phyloP scores from a whole-genome alignment of 768 basidiomycete species.

The Suillus hirtellus region DNA sequence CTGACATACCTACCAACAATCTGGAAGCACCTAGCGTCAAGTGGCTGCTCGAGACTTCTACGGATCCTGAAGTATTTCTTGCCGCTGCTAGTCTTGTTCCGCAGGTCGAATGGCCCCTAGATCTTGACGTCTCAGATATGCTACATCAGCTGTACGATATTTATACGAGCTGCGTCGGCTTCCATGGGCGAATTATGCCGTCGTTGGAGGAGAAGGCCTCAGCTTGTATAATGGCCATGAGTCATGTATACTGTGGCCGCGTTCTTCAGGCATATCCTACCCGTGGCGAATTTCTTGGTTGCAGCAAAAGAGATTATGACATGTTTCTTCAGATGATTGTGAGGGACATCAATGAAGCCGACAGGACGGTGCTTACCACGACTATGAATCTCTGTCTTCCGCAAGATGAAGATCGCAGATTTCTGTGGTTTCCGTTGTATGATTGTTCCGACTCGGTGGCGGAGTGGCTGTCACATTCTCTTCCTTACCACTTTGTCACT shows the following conservation, averaged over 20 bases:
- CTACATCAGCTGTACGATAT: neutral
- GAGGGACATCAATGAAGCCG: fast-evolving
- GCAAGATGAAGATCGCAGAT: neutral
- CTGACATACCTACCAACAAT: neutral
- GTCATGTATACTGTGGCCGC: neutral
- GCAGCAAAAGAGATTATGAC: neutral
- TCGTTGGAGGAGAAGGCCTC: neutral
- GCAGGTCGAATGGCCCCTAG: neutral
- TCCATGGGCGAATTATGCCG: neutral
- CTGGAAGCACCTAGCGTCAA: conserved; percentile 9
- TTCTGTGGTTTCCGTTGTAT: fast-evolving
- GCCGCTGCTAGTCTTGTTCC: neutral
- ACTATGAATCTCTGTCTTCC: neutral
- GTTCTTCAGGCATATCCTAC: neutral
- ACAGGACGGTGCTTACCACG: neutral
- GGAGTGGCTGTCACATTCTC: neutral
- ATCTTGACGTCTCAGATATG: neutral
- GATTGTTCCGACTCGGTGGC: neutral
- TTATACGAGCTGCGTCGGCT: neutral
- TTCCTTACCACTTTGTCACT: neutral
- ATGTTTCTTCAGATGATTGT: neutral
- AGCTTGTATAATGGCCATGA: neutral
- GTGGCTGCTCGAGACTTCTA: conserved; percentile 4
- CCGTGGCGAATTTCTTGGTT: neutral
- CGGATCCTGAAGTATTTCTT: neutral